Conservation (phyloP, 2,329 filamentous ascomycete genomes). For the Alternaria postmessia region DNA sequence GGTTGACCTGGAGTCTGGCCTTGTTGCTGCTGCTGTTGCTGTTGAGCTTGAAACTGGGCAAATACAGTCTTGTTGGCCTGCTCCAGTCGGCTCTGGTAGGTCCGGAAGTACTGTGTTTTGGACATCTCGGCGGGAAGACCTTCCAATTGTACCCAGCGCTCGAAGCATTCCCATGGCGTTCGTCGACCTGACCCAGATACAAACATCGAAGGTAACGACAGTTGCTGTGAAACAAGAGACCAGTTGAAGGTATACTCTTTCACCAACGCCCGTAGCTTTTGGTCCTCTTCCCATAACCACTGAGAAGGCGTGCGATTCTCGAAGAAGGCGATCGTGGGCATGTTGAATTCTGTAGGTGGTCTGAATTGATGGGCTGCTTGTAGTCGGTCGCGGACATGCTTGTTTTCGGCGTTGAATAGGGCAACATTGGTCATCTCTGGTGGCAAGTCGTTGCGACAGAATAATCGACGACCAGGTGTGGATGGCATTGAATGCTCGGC, state of each 20-base stretch:
- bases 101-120: slow-evolving; percentile 94
- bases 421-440: slow-evolving; percentile 81
- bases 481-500: slow-evolving; percentile 55
- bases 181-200: slow-evolving; percentile 87
- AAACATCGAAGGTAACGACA: slow-evolving; percentile 77
- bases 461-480: slow-evolving; percentile 50
- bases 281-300: slow-evolving; percentile 90
- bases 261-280: slow-evolving; percentile 83
- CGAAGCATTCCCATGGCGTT: slow-evolving; percentile 98
- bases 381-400: slow-evolving; percentile 85
- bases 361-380: slow-evolving; percentile 92
- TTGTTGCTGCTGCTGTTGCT: slow-evolving; percentile 63
- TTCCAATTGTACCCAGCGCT: slow-evolving; percentile 92
- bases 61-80: slow-evolving; percentile 67
- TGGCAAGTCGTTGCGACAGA: slow-evolving; percentile 60
- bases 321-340: slow-evolving; percentile 91
- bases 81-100: slow-evolving; percentile 70
- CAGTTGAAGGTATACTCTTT: slow-evolving; percentile 97
- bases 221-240: slow-evolving; percentile 87
- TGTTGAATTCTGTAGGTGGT: slow-evolving; percentile 87
- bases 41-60: slow-evolving; percentile 64
- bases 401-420: slow-evolving; percentile 88
- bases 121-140: slow-evolving; percentile 91
- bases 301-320: slow-evolving; percentile 87
- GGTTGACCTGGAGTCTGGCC: slow-evolving; percentile 59